phyloP scores from a whole-genome alignment of 2,329 filamentous ascomycete species.

The Thermothelomyces thermophilus region DNA sequence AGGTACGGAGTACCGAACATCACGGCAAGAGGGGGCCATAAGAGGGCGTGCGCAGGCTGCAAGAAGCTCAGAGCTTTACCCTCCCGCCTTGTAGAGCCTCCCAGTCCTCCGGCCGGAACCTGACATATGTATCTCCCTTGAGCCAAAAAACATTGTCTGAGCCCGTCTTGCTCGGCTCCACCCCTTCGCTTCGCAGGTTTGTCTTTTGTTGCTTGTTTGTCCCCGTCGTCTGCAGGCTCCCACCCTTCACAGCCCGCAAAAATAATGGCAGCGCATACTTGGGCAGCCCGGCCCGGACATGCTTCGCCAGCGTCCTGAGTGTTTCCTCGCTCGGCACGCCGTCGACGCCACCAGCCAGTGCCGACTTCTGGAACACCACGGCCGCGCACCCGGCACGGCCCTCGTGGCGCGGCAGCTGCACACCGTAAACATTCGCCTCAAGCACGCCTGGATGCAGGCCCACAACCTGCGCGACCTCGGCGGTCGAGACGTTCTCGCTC shows the following conservation, averaged over 20 bases:
- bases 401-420: constrained; percentile 71
- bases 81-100: constrained; percentile 56
- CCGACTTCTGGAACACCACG: constrained; percentile 47
- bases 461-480: constrained; percentile 71
- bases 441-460: constrained; percentile 58
- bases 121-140: constrained; percentile 57
- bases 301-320: constrained; percentile 54
- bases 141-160: constrained; percentile 57
- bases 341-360: constrained; percentile 39
- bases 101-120: constrained; percentile 65
- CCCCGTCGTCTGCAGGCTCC: constrained; percentile 61
- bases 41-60: neutral
- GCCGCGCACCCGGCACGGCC: constrained; percentile 78
- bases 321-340: constrained; percentile 36
- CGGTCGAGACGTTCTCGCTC: constrained; percentile 75
- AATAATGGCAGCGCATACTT: constrained; percentile 74
- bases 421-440: constrained; percentile 84
- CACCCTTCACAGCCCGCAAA: constrained; percentile 56
- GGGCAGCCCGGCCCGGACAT: constrained; percentile 55
- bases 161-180: constrained; percentile 54
- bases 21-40: neutral
- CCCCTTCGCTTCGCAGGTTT: constrained; percentile 62
- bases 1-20: too few relatives aligned
- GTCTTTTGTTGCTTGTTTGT: constrained; percentile 90
- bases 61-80: constrained; percentile 56